Percentiles rank a stretch among this genome's conserved stretches.
These are phyloP conservation scores for Aspergillus ostianus DNA, from an alignment of 495 filamentous ascomycete genomes.

Conservation along the genomic window DNA sequence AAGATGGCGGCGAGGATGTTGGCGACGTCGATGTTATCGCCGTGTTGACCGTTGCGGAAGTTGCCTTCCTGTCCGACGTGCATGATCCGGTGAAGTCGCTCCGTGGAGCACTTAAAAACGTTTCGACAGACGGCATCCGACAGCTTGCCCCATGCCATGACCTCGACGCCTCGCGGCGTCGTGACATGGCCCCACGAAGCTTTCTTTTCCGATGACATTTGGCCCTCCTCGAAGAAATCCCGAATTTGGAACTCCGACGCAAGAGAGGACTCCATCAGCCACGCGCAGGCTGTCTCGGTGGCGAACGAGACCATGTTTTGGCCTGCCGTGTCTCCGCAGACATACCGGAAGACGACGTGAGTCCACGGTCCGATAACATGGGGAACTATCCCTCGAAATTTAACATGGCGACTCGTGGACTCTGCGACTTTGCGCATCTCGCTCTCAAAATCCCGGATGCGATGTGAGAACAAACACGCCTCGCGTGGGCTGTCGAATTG, in stretches of 20 bases:
- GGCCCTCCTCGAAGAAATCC: conserved; percentile 10
- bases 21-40: conserved; percentile 12
- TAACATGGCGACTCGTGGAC: conserved; percentile 13
- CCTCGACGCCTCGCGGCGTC: conserved; percentile 13
- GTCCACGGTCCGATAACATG: conserved; percentile 13
- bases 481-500: conserved; percentile 7
- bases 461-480: conserved; percentile 7
- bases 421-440: conserved; percentile 10
- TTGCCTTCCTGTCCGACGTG: conserved; percentile 10
- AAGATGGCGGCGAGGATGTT: conserved; percentile 18
- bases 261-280: neutral
- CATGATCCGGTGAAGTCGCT: conserved; percentile 3
- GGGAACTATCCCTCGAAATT: conserved; percentile 1
- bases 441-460: neutral
- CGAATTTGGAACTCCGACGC: conserved; percentile 1
- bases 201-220: conserved; percentile 14
- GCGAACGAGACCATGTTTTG: conserved; percentile 21
- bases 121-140: conserved; percentile 7
- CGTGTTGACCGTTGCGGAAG: conserved; percentile 15
- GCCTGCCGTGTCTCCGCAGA: conserved; percentile 16
- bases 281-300: conserved; percentile 14
- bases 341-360: conserved; percentile 14
- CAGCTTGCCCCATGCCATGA: conserved; percentile 15
- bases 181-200: conserved; percentile 17
- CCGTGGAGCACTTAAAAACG: conserved; percentile 8